These are phyloP conservation scores for Colletotrichum lindemuthianum DNA, from an alignment of 2,329 filamentous ascomycete genomes.

Conservation along the genomic window DNA sequence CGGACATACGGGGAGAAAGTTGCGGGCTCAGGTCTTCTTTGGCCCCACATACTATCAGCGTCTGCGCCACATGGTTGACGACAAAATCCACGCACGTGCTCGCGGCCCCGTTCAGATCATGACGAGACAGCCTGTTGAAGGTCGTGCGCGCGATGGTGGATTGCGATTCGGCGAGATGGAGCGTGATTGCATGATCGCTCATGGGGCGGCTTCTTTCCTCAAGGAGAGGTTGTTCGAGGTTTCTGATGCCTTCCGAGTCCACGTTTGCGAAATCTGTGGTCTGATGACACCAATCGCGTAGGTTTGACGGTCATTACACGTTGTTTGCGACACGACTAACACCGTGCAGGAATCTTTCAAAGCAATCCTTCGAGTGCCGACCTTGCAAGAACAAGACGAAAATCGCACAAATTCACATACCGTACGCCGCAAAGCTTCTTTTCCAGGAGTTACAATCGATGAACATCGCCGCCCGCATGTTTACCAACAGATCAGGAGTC, in stretches of 20 bases:
- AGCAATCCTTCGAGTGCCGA: slow-evolving; percentile 94
- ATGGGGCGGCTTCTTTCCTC: slow-evolving; percentile 94
- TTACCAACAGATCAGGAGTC: slow-evolving; percentile 84
- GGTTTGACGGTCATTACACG: slow-evolving; percentile 60
- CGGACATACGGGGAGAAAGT: slow-evolving; percentile 93
- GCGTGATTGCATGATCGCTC: slow-evolving; percentile 99
- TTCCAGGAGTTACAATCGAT: slow-evolving; percentile 98
- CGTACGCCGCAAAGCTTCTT: slow-evolving; percentile 95
- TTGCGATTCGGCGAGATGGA: slow-evolving; percentile 99
- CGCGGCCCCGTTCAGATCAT: slow-evolving; percentile 97
- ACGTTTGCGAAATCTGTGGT: slow-evolving; percentile 98
- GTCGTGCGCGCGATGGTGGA: slow-evolving; percentile 97
- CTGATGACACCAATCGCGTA: slow-evolving; percentile 99
- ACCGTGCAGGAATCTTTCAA: slow-evolving; percentile 80
- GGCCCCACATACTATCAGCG: slow-evolving; percentile 99
- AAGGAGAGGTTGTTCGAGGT: slow-evolving; percentile 98
- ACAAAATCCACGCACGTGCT: slow-evolving; percentile 99
- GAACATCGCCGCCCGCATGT: slow-evolving; percentile 99
- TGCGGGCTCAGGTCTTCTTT: slow-evolving; percentile 94
- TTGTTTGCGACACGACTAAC: slow-evolving; percentile 46
- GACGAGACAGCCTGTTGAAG: slow-evolving; percentile 96
- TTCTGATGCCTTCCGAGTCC: slow-evolving; percentile 96
- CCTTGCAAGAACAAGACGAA: slow-evolving; percentile 99
- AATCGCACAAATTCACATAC: slow-evolving; percentile 97
- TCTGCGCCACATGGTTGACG: slow-evolving; percentile 98